Base-by-base conservation (phyloP, 148 eudicot species). In the Talinum fruticosum region DNA sequence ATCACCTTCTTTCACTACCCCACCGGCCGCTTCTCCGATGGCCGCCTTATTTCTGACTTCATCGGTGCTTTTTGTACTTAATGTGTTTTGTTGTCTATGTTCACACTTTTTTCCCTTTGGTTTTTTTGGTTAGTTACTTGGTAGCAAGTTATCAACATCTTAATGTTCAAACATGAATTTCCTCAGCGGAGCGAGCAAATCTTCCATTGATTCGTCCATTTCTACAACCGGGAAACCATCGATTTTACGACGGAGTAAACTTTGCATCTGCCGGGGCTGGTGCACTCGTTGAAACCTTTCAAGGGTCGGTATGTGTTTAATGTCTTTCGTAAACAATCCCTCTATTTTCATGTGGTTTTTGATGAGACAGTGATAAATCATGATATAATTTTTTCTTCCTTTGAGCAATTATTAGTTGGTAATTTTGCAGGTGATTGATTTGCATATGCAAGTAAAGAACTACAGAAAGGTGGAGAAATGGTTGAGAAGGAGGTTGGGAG, bases 241-340 rank as follows among this genome's bases (percentile, higher is more conserved):
- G 68, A 2, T 85, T 68, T 44, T 47, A 45, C 8, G n/a, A 82
- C 2, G 96, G 92, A 19, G 88, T 83, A 4, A 91, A 87, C 83
- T 89, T 91, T 75, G 96, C 96, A 29, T 91, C 92, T 10, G 88
- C 85, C 2, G 96, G 96, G 75, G 92, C 87, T 51, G 96, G 96
- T 32, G 87, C 87, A 28, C 86, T 89, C 16, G 82, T 76, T 72
- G 85, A 84, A 78, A 91, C 92, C 35, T 83, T 71, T 33, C 79
- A 69, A 33, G 92, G 92, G 13, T 38, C 33, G 59, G 96, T 91
- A 83, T 7, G 84, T 82, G 34, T 59, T 51, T 51, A 51, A 49
- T 14, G n/a, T 51, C 69, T 6, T 35, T 68, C 29, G 35, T 15
- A 51, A 51, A 51, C 57, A 19, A 23, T 51, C n/a, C 16, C n/a